Conservation (phyloP, 495 filamentous ascomycete genomes). For the Amphirosellinia nigrospora region DNA sequence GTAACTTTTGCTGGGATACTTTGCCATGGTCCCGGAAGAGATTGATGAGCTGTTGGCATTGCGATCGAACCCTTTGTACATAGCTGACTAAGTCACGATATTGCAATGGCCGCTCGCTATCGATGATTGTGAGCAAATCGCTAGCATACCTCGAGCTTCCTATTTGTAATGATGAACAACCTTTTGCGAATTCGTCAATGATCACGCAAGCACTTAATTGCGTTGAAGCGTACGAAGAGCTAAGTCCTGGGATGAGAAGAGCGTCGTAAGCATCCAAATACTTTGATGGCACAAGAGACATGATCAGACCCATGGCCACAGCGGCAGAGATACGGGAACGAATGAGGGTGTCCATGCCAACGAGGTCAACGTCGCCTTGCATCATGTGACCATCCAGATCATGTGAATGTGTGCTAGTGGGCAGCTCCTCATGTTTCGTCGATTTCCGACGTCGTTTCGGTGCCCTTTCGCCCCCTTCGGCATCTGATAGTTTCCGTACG, state of each 20-base stretch:
- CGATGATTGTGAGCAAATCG: constrained; percentile 72
- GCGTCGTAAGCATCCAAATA: constrained; percentile 58
- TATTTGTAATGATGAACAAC: constrained; percentile 48
- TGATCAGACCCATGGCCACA: constrained; percentile 77
- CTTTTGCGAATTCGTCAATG: constrained; percentile 85
- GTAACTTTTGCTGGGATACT: constrained; percentile 72
- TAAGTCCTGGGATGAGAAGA: constrained; percentile 66
- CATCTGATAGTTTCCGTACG: constrained; percentile 67
- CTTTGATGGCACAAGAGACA: constrained; percentile 63
- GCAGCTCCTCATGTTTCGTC: constrained; percentile 77
- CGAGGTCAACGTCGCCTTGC: constrained; percentile 92
- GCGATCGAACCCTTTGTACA: constrained; percentile 84
- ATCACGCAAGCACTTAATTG: constrained; percentile 84
- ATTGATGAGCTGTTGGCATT: constrained; percentile 87
- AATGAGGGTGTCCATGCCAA: constrained; percentile 85
- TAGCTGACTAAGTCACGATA: constrained; percentile 90
- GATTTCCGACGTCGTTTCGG: constrained; percentile 80
- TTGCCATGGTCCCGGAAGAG: constrained; percentile 87
- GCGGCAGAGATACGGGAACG: constrained; percentile 87
- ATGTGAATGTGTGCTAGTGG: constrained; percentile 67
- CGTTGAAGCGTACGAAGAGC: constrained; percentile 77
- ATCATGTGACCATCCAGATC: constrained; percentile 99
- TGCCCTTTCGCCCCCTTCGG: constrained; percentile 50
- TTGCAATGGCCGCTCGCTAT: constrained; percentile 76
- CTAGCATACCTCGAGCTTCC: constrained; percentile 57